A percentile compares a stretch with the other conserved stretches of the same genome.
Evolutionary conservation across 805 yeast genomes (phyloP).

Genomic region (Suhomyces sp.): DNA sequence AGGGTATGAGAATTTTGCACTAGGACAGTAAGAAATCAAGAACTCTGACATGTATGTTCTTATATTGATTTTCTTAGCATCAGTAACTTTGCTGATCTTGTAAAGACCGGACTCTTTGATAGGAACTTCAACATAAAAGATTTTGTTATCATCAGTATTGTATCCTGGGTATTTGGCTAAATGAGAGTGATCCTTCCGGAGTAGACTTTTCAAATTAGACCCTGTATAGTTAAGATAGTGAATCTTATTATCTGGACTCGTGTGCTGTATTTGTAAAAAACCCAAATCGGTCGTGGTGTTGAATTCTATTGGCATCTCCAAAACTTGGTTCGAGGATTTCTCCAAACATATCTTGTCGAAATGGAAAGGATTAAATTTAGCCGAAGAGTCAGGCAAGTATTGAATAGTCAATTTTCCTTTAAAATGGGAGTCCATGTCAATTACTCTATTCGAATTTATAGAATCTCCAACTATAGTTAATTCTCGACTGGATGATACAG

Average conservation of each 20-base stretch:
- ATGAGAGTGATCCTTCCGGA: constrained; percentile 31
- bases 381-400: constrained; percentile 88
- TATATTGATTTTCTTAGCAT: constrained; percentile 58
- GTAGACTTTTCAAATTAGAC: constrained; percentile 49
- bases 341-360: constrained; percentile 61
- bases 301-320: constrained; percentile 67
- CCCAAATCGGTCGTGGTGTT: constrained; percentile 78
- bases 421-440: constrained; percentile 62
- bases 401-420: constrained; percentile 85
- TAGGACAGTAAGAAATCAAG: constrained; percentile 75
- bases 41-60: constrained; percentile 62
- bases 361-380: constrained; percentile 72
- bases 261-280: constrained; percentile 60
- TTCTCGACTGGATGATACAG: constrained; percentile 42
- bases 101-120: constrained; percentile 74
- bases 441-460: constrained; percentile 33
- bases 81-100: constrained; percentile 64
- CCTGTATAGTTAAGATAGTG: constrained; percentile 53
- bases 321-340: constrained; percentile 22
- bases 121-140: constrained; percentile 65
- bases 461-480: constrained; percentile 53
- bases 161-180: constrained; percentile 24
- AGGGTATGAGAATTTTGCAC: constrained; percentile 51
- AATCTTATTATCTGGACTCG: constrained; percentile 51
- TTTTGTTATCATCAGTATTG: constrained; percentile 33